Conservation (phyloP, 2,329 filamentous ascomycete genomes). For the Dactylellina sp. region DNA sequence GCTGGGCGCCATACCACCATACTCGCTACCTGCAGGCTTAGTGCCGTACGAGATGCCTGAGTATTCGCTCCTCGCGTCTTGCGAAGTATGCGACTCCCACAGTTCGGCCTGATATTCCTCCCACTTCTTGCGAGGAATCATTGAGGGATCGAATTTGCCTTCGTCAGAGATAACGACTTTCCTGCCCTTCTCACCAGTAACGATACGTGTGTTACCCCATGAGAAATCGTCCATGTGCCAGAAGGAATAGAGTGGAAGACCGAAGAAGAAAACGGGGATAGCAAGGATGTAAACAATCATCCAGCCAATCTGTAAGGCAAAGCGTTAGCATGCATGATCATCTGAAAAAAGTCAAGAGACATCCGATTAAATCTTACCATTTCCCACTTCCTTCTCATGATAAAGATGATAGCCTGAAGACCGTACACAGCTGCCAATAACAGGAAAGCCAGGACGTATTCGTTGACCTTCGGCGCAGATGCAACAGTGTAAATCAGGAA, state of each 20-base stretch:
- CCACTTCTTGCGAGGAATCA: conserved; percentile 98
- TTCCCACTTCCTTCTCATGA: conserved; percentile 95
- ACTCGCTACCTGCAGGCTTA: conserved; percentile 71
- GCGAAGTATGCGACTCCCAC: conserved; percentile 91
- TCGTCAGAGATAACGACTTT: conserved; percentile 95
- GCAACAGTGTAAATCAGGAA: conserved; percentile 85
- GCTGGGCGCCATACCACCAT: conserved; percentile 68
- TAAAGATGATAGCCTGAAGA: conserved; percentile 96
- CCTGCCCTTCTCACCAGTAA: conserved; percentile 91
- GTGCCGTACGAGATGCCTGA: conserved; percentile 97
- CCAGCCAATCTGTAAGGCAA: conserved; percentile 77
- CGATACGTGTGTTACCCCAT: conserved; percentile 98
- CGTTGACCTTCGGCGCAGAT: conserved; percentile 70
- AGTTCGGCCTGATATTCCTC: conserved; percentile 98
- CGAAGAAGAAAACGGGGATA: conserved; percentile 90
- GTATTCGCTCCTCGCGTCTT: conserved; percentile 84
- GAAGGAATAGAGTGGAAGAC: conserved; percentile 91
- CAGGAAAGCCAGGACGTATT: conserved; percentile 80
- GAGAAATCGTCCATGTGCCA: conserved; percentile 99
- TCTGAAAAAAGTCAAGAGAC: no score
- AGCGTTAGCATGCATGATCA: conserved; percentile 7
- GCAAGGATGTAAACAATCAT: conserved; percentile 96
- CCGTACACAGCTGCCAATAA: conserved; percentile 95
- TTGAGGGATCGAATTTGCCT: conserved; percentile 93
- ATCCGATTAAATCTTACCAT: conserved; percentile 75